These are phyloP conservation scores for Metschnikowia anglica DNA, from an alignment of 805 yeast species.

Conservation along the genomic window DNA sequence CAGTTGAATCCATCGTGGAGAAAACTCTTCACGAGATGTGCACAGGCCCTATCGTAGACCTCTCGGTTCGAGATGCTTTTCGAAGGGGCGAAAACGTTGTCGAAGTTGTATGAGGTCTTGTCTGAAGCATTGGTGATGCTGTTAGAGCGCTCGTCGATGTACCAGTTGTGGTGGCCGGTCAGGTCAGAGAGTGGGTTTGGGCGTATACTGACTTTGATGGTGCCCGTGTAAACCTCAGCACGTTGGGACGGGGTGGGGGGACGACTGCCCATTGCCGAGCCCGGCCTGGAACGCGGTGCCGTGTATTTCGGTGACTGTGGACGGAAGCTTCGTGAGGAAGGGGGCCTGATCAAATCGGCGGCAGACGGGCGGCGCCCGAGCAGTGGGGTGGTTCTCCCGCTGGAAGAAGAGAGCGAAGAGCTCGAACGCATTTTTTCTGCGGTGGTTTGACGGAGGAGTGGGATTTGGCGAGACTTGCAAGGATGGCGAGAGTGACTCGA, in stretches of 20 bases:
- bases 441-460: too few relatives aligned
- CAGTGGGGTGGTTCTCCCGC: constrained; percentile 20
- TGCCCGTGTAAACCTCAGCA: constrained; percentile 57
- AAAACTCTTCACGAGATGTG: constrained; percentile 52
- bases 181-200: constrained; percentile 58
- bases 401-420: constrained; percentile 18
- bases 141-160: constrained; percentile 37
- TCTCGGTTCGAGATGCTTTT: constrained; percentile 46
- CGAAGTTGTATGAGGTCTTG: constrained; percentile 66
- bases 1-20: constrained; percentile 74
- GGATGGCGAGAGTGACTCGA: too few relatives aligned
- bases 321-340: constrained; percentile 28
- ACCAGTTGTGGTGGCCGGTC: constrained; percentile 44
- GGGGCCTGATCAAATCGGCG: constrained; percentile 31
- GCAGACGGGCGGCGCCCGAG: constrained; percentile 10
- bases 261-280: constrained; percentile 37
- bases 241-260: constrained; percentile 39
- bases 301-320: constrained; percentile 33
- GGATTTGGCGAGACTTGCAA: too few relatives aligned
- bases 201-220: constrained; percentile 73
- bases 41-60: constrained; percentile 60
- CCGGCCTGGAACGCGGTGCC: constrained; percentile 31
- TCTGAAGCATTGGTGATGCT: constrained; percentile 51
- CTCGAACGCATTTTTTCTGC: constrained; percentile 17
- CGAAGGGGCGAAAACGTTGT: constrained; percentile 68